Conservation (phyloP, 2,329 filamentous ascomycete species). For the Cladosporium sp. region DNA sequence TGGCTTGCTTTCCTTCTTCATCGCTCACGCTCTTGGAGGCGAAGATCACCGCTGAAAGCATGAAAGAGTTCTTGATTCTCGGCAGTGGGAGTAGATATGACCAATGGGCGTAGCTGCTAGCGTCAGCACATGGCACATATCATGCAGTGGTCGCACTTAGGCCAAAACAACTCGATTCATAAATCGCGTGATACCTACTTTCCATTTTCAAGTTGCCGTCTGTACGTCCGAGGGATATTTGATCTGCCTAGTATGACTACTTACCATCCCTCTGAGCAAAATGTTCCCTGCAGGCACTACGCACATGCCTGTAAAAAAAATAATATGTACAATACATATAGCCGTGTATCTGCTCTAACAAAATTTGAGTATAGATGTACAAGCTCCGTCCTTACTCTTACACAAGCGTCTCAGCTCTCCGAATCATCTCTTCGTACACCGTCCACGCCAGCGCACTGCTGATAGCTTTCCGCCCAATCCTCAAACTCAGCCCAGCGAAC, state of each 20-base stretch:
- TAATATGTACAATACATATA: background rate
- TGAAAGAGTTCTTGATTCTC: background rate
- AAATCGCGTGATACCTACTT: background rate
- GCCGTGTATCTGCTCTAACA: background rate
- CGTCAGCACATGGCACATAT: background rate
- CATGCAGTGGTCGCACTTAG: background rate
- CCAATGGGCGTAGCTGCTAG: background rate
- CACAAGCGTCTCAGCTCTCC: conserved; percentile 60
- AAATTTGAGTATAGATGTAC: conserved; percentile 17
- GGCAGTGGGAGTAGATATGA: background rate
- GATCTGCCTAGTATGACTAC: background rate
- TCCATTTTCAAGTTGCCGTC: background rate
- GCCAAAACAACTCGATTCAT: background rate
- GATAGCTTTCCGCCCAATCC: conserved; percentile 87
- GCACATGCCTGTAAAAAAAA: background rate
- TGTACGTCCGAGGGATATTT: background rate
- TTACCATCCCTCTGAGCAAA: background rate
- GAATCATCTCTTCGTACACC: conserved; percentile 88
- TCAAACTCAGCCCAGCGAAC: conserved; percentile 80
- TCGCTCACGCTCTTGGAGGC: background rate
- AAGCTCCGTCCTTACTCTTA: background rate
- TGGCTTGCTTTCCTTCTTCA: background rate
- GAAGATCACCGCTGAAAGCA: background rate
- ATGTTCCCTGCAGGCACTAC: background rate
- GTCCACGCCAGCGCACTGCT: conserved; percentile 98